Evolutionary conservation across 371 early-diverging fungal genomes (phyloP), one percentile per base, ranked within the genome.

Genomic region (Mortierella sp.): DNA sequence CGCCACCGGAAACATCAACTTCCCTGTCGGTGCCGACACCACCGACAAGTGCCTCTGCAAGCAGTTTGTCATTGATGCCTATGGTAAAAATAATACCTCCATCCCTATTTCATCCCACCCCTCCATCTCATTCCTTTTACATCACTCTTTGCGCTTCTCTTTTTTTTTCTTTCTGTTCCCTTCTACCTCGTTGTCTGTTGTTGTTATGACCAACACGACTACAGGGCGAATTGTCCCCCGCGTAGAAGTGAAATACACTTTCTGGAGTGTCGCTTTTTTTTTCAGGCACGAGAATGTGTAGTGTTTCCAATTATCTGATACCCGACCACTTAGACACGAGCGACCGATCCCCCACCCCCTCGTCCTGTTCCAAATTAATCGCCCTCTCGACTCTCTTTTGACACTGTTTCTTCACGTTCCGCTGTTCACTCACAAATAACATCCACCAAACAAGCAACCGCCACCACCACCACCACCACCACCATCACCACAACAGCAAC

Each of bases 11-110:
- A 72, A 77, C 69, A 77, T 78, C 68, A 73, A 70, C 75, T 81
- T 77, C 66, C 78, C 78, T 58, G 66, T 61, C 53, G 65, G 61
- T 34, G 37, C 66, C 66, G 52, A 71, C 66, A 41, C 74, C 19
- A 77, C 83, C 16, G 78, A 77, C 78, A 82, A 82, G 65, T 82
- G 83, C 43, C 65, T 82, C 66, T 82, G 83, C 83, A 82, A 70
- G 69, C 83, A 82, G 73, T 19, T 69, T 19, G 53, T 82, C 16
- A 71, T 82, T 40, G 45, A 82, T 58, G 75, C 78, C 37, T 82
- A 74, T 43, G 78, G 83, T 82, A 82, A 77, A 19, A 77, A 19
- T 39, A 6, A 37, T 44, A 31, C 50, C 7, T 29, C 6, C 39
- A 19, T 31, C 31, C 31, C 44, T 55, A 41, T 29, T 55, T 2